Conservation (phyloP, 2,329 filamentous ascomycete species). For the Thelonectria rubi region DNA sequence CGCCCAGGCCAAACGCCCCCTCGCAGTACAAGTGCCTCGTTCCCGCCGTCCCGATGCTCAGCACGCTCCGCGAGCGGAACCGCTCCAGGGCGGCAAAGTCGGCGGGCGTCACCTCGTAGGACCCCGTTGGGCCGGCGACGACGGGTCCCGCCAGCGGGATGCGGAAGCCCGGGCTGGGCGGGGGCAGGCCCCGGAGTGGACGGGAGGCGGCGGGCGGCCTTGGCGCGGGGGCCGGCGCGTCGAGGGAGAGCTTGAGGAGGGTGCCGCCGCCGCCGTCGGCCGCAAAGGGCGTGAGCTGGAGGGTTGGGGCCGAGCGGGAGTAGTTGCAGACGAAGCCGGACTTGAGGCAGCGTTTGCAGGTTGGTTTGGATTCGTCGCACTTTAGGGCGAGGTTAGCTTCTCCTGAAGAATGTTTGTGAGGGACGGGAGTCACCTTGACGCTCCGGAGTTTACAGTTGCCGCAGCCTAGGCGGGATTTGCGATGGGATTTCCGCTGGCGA, state of each 20-base stretch:
- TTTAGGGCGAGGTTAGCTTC: conserved; percentile 42
- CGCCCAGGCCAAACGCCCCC: conserved; percentile 50
- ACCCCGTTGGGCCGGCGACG: conserved; percentile 11
- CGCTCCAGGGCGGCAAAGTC: conserved; percentile 50
- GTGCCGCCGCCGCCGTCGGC: conserved; percentile 20
- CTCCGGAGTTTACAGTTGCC: conserved; percentile 64
- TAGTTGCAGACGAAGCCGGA: conserved; percentile 61
- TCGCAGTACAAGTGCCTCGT: conserved; percentile 48
- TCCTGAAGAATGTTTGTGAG: background rate
- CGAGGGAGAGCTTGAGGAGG: conserved; percentile 29
- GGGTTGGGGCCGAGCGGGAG: conserved; percentile 37
- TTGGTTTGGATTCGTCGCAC: conserved; percentile 64
- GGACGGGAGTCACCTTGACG: conserved; percentile 54
- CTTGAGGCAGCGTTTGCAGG: conserved; percentile 57
- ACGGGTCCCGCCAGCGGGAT: conserved; percentile 41
- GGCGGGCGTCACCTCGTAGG: conserved; percentile 11
- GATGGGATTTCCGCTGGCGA: conserved; percentile 53
- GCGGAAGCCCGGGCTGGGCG: conserved; percentile 27
- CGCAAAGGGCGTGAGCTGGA: conserved; percentile 32
- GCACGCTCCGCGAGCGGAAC: conserved; percentile 54
- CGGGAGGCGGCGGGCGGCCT: background rate
- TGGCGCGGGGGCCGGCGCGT: conserved; percentile 21
- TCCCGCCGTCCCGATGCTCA: conserved; percentile 49
- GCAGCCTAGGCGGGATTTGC: conserved; percentile 63
- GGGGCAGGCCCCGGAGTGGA: conserved; percentile 21